These are phyloP conservation scores for Picea mariana DNA, from an alignment of 83 land plant genomes.

Conservation along the genomic window DNA sequence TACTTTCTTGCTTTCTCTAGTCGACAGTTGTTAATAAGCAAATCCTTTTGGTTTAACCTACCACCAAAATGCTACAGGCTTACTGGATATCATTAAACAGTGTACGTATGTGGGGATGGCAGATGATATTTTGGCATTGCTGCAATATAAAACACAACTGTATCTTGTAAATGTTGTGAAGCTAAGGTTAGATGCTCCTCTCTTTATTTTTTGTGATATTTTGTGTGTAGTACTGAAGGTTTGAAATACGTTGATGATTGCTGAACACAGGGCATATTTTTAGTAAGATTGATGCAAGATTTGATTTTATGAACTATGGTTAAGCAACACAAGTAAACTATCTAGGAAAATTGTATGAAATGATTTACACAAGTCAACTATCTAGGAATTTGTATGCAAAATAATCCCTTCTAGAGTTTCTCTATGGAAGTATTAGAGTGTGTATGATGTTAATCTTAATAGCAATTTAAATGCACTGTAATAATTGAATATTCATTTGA, in stretches of 20 bases:
- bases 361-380: too few relatives aligned
- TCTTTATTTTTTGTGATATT: neutral
- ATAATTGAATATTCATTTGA: too few relatives aligned
- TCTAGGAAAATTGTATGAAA: neutral
- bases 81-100: slow-evolving; percentile 76
- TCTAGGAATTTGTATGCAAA: too few relatives aligned
- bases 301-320: too few relatives aligned
- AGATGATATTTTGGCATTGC: slow-evolving; percentile 85
- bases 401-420: too few relatives aligned
- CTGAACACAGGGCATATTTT: too few relatives aligned
- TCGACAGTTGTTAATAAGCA: neutral
- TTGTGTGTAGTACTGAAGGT: too few relatives aligned
- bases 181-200: slow-evolving; percentile 59
- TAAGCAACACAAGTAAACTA: neutral
- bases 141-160: slow-evolving; percentile 83
- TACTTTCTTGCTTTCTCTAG: neutral
- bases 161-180: slow-evolving; percentile 87
- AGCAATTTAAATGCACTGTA: too few relatives aligned
- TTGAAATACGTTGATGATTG: too few relatives aligned
- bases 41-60: neutral
- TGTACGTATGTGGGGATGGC: slow-evolving; percentile 97
- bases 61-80: slow-evolving; percentile 42
- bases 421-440: too few relatives aligned
- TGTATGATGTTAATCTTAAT: too few relatives aligned
- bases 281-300: too few relatives aligned